Conservation (phyloP, 768 basidiomycete species). For the Thelephora ganbajun region DNA sequence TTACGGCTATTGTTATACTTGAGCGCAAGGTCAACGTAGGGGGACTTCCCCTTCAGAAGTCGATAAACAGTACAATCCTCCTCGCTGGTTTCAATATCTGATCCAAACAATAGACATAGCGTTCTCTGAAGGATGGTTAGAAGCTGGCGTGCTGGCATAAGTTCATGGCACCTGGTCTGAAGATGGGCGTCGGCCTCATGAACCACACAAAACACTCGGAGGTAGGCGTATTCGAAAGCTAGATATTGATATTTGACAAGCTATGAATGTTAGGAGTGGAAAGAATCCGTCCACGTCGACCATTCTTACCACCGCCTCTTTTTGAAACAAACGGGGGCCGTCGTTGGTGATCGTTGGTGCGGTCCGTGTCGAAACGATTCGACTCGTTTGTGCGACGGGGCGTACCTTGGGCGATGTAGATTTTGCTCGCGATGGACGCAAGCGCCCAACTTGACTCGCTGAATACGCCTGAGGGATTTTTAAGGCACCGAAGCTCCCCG, state of each 20-base stretch:
- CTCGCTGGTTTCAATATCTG: too few species aligned
- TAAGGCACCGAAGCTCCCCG: not conserved
- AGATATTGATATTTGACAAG: not conserved
- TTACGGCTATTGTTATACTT: too few species aligned
- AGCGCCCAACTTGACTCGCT: not conserved
- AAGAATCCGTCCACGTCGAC: not conserved
- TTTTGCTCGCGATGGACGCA: not conserved
- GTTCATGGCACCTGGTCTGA: too few species aligned
- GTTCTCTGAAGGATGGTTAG: too few species aligned
- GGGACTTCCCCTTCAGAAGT: too few species aligned
- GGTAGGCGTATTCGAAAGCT: not conserved
- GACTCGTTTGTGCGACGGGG: not conserved
- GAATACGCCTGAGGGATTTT: not conserved
- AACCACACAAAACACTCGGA: not conserved
- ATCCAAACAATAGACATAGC: too few species aligned
- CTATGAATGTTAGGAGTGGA: not conserved
- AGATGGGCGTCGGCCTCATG: too few species aligned
- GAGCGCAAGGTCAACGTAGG: too few species aligned
- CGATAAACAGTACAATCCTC: too few species aligned
- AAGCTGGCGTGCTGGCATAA: too few species aligned
- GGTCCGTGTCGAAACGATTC: not conserved
- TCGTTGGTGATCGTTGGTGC: too few species aligned
- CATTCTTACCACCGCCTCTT: constrained; percentile 3
- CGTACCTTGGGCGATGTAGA: not conserved
- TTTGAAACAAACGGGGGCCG: not conserved